Conservation (phyloP, 805 yeast genomes). For the Saccharomycopsis javanensis region DNA sequence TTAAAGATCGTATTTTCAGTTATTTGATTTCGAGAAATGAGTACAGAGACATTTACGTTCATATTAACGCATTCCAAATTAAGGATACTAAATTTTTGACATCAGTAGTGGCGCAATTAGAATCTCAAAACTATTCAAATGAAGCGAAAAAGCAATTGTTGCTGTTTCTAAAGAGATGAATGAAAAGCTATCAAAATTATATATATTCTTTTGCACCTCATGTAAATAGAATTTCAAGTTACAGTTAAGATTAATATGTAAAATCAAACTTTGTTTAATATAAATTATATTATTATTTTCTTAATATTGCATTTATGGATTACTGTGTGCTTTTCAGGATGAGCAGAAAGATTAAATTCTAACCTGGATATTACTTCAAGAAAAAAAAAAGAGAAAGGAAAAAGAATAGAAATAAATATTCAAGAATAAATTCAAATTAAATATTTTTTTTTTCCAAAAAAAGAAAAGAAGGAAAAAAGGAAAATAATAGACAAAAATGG, state of each 20-base stretch:
- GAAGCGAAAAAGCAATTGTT: background rate
- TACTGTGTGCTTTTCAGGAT: background rate
- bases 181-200: too few relatives aligned
- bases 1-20: background rate
- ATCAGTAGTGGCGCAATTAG: background rate
- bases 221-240: background rate
- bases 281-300: background rate
- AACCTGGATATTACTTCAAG: background rate
- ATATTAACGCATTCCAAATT: background rate
- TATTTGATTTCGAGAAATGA: conserved; percentile 1
- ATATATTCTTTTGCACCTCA: background rate
- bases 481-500: background rate
- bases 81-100: background rate
- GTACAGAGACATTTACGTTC: background rate
- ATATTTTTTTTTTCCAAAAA: too few relatives aligned
- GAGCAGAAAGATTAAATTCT: background rate
- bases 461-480: background rate
- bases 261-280: background rate
- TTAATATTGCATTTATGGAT: background rate
- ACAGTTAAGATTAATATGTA: background rate
- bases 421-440: background rate
- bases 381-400: background rate
- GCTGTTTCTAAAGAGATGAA: background rate
- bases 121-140: background rate
- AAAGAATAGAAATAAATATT: background rate